Percentiles rank a stretch among this genome's conserved stretches.
Conservation (phyloP, 129 eudicot species). For the Chrysanthemum seticuspe region DNA sequence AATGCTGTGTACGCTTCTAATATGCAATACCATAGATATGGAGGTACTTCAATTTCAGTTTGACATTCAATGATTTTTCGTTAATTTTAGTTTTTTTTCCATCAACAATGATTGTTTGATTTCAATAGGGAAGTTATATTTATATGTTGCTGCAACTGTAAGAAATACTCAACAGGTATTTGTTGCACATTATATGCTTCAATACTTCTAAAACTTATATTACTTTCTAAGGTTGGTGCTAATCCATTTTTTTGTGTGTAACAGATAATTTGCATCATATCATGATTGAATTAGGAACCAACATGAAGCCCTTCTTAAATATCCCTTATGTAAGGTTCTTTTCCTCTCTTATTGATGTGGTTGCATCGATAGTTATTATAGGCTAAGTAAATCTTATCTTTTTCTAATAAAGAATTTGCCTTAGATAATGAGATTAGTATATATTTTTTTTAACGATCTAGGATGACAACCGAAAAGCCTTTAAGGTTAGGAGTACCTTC, state of each 20-base stretch:
- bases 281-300: constrained; percentile 95
- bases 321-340: constrained; percentile 71
- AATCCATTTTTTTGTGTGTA: constrained; percentile 3
- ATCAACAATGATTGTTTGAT: constrained; percentile 13
- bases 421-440: too few relatives aligned
- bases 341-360: neutral
- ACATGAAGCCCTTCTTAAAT: constrained; percentile 81
- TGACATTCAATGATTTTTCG: too few relatives aligned
- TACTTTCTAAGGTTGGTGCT: constrained; percentile 6
- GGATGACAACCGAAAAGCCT: too few relatives aligned
- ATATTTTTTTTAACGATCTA: too few relatives aligned
- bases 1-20: too few relatives aligned
- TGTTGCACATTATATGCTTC: constrained; percentile 27
- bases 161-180: constrained; percentile 76
- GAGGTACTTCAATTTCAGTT: too few relatives aligned
- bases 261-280: constrained; percentile 75
- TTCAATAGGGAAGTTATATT: constrained; percentile 89
- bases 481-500: constrained; percentile 15
- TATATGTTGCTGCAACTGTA: constrained; percentile 98
- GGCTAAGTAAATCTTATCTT: neutral
- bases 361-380: neutral
- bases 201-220: constrained; percentile 2
- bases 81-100: too few relatives aligned
- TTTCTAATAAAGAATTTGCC: too few relatives aligned
- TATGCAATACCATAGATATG: too few relatives aligned